These are phyloP conservation scores for Penicillium sp. DNA, from an alignment of 2,329 filamentous ascomycete genomes.

Conservation along the genomic window DNA sequence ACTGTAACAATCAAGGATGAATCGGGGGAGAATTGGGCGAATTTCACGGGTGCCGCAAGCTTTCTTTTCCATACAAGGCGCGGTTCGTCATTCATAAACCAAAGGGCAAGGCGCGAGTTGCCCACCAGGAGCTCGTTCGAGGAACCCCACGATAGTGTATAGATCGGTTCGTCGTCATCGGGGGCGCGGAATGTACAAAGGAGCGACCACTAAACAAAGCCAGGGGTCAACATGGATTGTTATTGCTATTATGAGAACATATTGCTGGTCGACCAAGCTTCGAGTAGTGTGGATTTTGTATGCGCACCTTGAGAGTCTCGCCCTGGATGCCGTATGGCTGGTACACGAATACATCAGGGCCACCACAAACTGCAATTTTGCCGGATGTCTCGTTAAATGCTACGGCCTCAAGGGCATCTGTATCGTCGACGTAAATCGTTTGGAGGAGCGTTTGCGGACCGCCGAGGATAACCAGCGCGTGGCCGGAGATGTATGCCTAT, in stretches of 20 bases:
- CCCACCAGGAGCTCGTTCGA: conserved; percentile 81
- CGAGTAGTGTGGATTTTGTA: background rate
- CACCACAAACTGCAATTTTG: conserved; percentile 76
- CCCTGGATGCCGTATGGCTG: conserved; percentile 69
- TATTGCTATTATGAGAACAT: background rate
- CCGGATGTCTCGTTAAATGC: conserved; percentile 77
- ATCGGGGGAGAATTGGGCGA: conserved; percentile 79
- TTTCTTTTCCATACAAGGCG: conserved; percentile 67
- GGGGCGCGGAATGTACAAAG: conserved; percentile 51
- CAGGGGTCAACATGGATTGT: conserved; percentile 19
- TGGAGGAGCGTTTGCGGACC: conserved; percentile 74
- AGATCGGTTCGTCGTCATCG: conserved; percentile 43
- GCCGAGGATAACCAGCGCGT: conserved; percentile 78
- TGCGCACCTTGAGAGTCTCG: conserved; percentile 68
- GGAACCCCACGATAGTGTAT: conserved; percentile 79
- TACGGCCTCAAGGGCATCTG: conserved; percentile 68
- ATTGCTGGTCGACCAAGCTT: conserved; percentile 11
- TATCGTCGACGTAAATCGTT: conserved; percentile 82
- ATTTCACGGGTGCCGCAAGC: conserved; percentile 69
- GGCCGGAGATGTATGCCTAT: conserved; percentile 85
- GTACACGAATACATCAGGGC: conserved; percentile 69
- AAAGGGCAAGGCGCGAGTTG: conserved; percentile 67
- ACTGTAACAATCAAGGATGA: conserved; percentile 81
- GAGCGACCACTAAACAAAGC: conserved; percentile 52
- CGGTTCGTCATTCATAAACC: conserved; percentile 51